Evolutionary conservation across 2,329 filamentous ascomycete genomes (phyloP), one percentile per base, ranked within the genome.

Genomic region (Aciculosporium take): DNA sequence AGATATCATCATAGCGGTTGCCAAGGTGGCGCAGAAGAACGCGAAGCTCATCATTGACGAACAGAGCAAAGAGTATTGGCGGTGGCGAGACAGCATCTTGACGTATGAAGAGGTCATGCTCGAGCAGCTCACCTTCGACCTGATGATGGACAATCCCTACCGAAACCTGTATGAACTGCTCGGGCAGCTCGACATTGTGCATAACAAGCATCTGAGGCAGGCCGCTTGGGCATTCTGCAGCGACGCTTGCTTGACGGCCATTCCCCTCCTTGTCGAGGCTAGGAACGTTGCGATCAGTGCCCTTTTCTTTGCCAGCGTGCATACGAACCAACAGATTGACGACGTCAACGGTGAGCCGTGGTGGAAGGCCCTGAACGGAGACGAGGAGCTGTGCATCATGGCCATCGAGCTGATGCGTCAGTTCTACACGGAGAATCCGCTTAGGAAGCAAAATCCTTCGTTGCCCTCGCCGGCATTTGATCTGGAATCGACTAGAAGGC

Each of bases 1-100:
- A 54, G 87, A 95, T 49, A 72, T 98, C 45, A 89, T 98, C 49
- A 81, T 95, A 25, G 85, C 88, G 1, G 91, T 94, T 53, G 91
- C 87, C 45, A 85, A 89, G 49, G 86, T 95, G 17, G 91, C 89
- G 23, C 87, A 95, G 61, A 96, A 98, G 65, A 89, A 96, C 51
- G 71, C 85, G 1, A 84, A 86, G 53, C 74, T 95, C 45, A 69
- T 89, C 41, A 84, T 96, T 40, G 91, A 98, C 57, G 91, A 96
- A 62, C 88, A 96, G 60, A 93, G 84, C 51, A 96, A 95, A 56
- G 91, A 98, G 56, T 98, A 91, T 58, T 98, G 91, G 91, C 78
- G 84, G 54, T 98, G 91, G 91, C 77, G 87, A 46, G 91, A 98
- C 57, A 91, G 82, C 44, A 94, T 98, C 43, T 67, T 96, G 12